phyloP scores from a whole-genome alignment of 2,329 filamentous ascomycete species.

The Iodosphaeria phyllophila region DNA sequence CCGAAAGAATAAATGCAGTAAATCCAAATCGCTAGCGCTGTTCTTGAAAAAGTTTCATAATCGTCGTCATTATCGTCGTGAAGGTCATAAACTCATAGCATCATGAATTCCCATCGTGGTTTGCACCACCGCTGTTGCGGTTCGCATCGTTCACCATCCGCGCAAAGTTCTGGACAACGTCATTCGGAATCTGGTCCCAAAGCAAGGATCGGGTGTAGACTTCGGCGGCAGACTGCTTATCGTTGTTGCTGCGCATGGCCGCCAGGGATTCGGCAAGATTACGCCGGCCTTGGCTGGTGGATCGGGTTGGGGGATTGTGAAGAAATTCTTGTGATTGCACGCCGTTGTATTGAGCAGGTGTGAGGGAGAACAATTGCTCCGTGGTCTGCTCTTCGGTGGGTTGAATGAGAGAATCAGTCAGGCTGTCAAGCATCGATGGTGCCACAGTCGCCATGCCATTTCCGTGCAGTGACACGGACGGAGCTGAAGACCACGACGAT shows the following conservation, averaged over 20 bases:
- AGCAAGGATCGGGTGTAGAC: slow-evolving; percentile 85
- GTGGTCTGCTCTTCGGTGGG: slow-evolving; percentile 73
- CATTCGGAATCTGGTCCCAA: slow-evolving; percentile 83
- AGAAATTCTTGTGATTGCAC: slow-evolving; percentile 61
- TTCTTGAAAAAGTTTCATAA: slow-evolving; percentile 5
- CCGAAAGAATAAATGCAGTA: slow-evolving; percentile 5
- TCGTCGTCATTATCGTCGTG: slow-evolving; percentile 14
- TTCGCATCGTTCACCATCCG: slow-evolving; percentile 69
- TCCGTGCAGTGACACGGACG: slow-evolving; percentile 19
- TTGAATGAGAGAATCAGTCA: slow-evolving; percentile 50
- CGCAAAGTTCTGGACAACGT: slow-evolving; percentile 84
- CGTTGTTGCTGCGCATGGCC: slow-evolving; percentile 51
- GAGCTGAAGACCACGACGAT: slow-evolving; percentile 22
- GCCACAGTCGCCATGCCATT: slow-evolving; percentile 28
- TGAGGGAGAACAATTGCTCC: slow-evolving; percentile 75
- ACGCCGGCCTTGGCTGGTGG: slow-evolving; percentile 44
- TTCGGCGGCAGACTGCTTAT: slow-evolving; percentile 61
- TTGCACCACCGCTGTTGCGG: slow-evolving; percentile 22
- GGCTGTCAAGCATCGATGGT: slow-evolving; percentile 43
- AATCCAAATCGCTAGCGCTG: no score
- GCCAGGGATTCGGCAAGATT: slow-evolving; percentile 68
- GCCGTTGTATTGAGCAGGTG: slow-evolving; percentile 73
- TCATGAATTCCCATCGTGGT: slow-evolving; percentile 23
- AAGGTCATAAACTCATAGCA: slow-evolving; percentile 19
- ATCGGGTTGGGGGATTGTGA: slow-evolving; percentile 32